phyloP scores from a whole-genome alignment of 1,284 basidiomycete genomes.

The Sanghuangporus weigelae region DNA sequence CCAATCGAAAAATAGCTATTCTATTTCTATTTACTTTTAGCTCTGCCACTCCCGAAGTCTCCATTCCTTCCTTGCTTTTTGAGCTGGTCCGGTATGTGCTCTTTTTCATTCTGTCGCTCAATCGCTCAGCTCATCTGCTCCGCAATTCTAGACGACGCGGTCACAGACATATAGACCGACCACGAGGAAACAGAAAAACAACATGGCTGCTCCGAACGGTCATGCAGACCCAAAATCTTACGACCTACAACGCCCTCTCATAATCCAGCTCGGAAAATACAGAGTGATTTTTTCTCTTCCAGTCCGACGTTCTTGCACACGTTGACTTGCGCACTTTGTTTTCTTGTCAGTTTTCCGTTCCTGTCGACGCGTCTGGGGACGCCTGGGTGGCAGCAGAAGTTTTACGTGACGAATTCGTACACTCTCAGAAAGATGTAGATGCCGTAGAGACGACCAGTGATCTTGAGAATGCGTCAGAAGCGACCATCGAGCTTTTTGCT shows the following conservation, averaged over 20 bases:
- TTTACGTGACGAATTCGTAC: slow-evolving; percentile 79
- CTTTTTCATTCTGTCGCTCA: background rate
- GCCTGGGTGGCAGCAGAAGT: slow-evolving; percentile 89
- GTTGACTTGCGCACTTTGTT: background rate
- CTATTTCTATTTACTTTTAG: background rate
- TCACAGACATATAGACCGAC: slow-evolving; percentile 9
- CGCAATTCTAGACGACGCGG: background rate
- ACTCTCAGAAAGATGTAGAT: slow-evolving; percentile 55
- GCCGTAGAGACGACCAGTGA: slow-evolving; percentile 46
- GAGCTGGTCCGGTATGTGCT: slow-evolving; percentile 2
- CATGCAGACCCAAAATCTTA: slow-evolving; percentile 7
- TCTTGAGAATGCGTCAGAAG: slow-evolving; percentile 52
- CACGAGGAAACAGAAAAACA: slow-evolving; percentile 4
- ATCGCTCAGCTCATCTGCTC: background rate
- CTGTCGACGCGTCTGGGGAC: slow-evolving; percentile 69
- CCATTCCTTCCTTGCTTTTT: background rate
- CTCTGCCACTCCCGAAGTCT: background rate
- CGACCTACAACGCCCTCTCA: slow-evolving; percentile 45
- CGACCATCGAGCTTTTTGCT: slow-evolving; percentile 71
- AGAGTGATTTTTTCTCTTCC: slow-evolving; percentile 46
- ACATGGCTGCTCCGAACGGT: slow-evolving; percentile 15
- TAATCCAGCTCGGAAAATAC: slow-evolving; percentile 53
- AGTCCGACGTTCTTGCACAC: slow-evolving; percentile 5
- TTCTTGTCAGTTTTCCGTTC: slow-evolving; percentile 61
- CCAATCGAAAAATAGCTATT: background rate